phyloP scores from a whole-genome alignment of 2,329 filamentous ascomycete genomes.

The Cylindrodendrum hubeiense region DNA sequence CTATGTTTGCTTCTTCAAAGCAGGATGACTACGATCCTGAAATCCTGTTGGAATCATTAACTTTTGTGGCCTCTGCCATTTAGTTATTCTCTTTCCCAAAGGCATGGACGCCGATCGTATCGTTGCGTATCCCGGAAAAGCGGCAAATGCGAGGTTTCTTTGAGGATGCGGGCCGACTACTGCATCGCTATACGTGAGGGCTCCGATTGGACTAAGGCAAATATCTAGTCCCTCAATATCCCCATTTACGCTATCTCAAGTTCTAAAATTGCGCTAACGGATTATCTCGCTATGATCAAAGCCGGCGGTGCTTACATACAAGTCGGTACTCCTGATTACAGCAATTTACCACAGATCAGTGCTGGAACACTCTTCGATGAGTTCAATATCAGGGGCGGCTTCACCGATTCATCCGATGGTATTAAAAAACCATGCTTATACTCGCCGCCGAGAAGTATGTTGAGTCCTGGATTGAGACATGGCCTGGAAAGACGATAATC shows the following conservation, averaged over 20 bases:
- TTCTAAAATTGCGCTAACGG: constrained; percentile 18
- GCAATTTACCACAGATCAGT: too few relatives aligned
- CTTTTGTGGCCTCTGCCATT: constrained; percentile 76
- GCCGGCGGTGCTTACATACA: constrained; percentile 69
- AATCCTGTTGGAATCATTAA: constrained; percentile 82
- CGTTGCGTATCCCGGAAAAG: constrained; percentile 69
- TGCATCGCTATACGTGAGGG: constrained; percentile 68
- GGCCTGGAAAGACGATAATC: constrained; percentile 67
- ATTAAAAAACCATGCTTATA: constrained; percentile 52
- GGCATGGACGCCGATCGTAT: constrained; percentile 68
- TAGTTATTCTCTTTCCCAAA: constrained; percentile 74
- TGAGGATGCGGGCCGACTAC: constrained; percentile 66
- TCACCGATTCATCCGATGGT: too few relatives aligned
- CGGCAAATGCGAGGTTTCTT: constrained; percentile 66
- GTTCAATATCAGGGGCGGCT: too few relatives aligned
- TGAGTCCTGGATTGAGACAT: constrained; percentile 38
- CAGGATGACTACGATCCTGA: constrained; percentile 79
- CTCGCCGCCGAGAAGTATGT: constrained; percentile 67
- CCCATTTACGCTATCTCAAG: constrained; percentile 76
- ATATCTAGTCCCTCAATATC: constrained; percentile 74
- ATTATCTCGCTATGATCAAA: constrained; percentile 51
- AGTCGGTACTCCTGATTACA: constrained; percentile 59
- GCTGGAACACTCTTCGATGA: too few relatives aligned
- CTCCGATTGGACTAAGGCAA: constrained; percentile 62
- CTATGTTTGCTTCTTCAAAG: constrained; percentile 80